Base-by-base conservation (phyloP, 106 monocot genomes). In the Dendrobium chrysotoxum region DNA sequence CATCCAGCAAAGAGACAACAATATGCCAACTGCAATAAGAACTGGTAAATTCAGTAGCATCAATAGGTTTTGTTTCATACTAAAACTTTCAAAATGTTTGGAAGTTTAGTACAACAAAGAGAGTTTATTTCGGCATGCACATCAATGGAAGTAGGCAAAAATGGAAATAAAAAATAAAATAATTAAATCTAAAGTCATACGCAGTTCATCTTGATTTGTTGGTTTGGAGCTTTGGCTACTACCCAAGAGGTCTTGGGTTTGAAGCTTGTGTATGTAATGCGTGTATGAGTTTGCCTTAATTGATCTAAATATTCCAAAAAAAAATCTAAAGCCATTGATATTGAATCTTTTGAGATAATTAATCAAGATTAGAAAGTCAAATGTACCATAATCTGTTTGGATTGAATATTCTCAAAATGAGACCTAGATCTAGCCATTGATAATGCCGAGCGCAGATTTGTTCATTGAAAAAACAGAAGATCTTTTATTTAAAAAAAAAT, bases 11-110 rank as follows among this genome's bases (percentile, higher is more conserved):
- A 30, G 85, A 79, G 80, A 88, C 78, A 40, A 77, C 67, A 79
- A 90, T 71, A 71, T 88, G 88, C 93, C 93, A 93, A 87, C 93
- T 93, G 88, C 80, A 93, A 82, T 23, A 79, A 75, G 54, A 72
- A 28, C 75, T 66, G 75, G 42, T 6, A 70, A 53, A 77, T 78
- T 15, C n/a, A 26, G 25, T 16, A 65, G 40, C 35, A 25, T 64
- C 40, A 64, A 40, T 41, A 39, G 42, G 40, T 40, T 42, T 70
- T 11, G 7, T 70, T 70, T 50, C 13, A 50, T 15, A 2, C 11
- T 50, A 50, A 50, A 13, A 50, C 15, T 6, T 61, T 25, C 64
- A 26, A 65, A 65, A 11, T 65, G 64, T 65, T 65, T 65, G 64
- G 4, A 65, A 65, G 23, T 65, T 65, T 23, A 25, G 5, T 65